Base-by-base conservation (phyloP, 352 stramenopile species). In the Hyaloperonospora arabidopsidis region DNA sequence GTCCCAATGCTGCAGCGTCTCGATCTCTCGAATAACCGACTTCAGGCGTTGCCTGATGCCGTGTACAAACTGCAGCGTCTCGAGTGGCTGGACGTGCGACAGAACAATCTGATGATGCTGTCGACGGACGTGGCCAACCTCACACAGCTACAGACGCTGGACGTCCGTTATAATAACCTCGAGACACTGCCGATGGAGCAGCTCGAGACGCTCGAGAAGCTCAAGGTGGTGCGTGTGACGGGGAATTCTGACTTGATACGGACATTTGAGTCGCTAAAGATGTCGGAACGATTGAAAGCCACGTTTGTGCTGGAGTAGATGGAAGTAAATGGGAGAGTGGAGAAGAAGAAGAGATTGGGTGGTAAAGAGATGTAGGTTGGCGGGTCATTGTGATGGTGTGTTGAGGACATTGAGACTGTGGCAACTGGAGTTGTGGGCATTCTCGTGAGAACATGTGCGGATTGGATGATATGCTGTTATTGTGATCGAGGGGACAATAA, bases 11-110 rank as follows among this genome's bases (percentile, higher is more conserved):
- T 96, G 23, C 54, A 70, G 50, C 52, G 60, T 7, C 77, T 95
- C 46, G 75, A 95, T 61, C 58, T 96, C 6, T 78, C 79, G 8
- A 53, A 65, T 52, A 96, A 96, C 59, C 61, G 78, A 28, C 76
- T 96, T 40, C 78, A 63, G 4, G 63, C 68, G 29, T 68, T 96
- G 40, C 87, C 87, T 1, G 85, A 87, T 41, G 68, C 79, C 14
- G 63, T 88, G n/a, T 95, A 93, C 57, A 53, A 72, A 48, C 72
- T 96, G 12, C 34, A 61, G 21, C 50, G 70, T 13, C 72, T 96
- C 18, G 60, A 58, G 52, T 58, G 68, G 12, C 61, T 96, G 21
- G 52, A 92, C 49, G 14, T 92, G 13, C 70, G 71, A n/a, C 54
- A 77, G 52, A 96, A 96, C 57, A 49, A 61, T 2, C 67, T 96